Evolutionary conservation across 2,329 filamentous ascomycete genomes (phyloP).

Genomic region (Periconia digitata): DNA sequence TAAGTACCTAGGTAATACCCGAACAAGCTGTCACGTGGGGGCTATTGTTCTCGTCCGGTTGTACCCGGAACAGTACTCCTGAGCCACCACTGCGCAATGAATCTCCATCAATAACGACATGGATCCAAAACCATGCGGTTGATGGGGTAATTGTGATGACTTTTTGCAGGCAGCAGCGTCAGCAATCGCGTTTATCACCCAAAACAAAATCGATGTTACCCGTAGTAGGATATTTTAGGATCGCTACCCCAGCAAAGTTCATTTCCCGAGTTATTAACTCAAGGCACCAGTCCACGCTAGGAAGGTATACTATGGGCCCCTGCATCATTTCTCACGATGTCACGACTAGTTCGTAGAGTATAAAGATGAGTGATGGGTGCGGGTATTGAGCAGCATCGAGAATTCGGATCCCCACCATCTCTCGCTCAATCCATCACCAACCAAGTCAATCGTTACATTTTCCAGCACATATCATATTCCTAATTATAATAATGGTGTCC

Average conservation of each 20-base stretch:
- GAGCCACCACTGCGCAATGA: too few species aligned
- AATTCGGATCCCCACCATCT: background rate
- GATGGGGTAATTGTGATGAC: too few species aligned
- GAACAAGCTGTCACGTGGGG: too few species aligned
- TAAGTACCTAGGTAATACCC: too few species aligned
- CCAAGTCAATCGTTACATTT: constrained; percentile 6
- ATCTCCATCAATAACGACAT: too few species aligned
- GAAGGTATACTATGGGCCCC: background rate
- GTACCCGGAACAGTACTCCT: too few species aligned
- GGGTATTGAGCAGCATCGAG: background rate
- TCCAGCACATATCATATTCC: background rate
- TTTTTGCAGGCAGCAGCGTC: background rate
- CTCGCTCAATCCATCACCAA: background rate
- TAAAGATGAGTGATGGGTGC: background rate
- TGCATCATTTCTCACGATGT: background rate
- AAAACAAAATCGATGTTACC: background rate
- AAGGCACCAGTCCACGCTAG: background rate
- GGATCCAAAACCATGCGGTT: too few species aligned
- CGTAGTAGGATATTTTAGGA: background rate
- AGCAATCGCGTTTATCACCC: background rate
- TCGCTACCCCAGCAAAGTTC: background rate
- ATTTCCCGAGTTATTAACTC: background rate
- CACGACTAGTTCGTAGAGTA: background rate
- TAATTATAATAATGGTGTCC: constrained; percentile 17
- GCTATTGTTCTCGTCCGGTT: too few species aligned